A percentile compares a stretch with the other conserved stretches of the same genome.
Evolutionary conservation across 2,329 filamentous ascomycete species (phyloP).

Genomic region (Penicillium sp.): DNA sequence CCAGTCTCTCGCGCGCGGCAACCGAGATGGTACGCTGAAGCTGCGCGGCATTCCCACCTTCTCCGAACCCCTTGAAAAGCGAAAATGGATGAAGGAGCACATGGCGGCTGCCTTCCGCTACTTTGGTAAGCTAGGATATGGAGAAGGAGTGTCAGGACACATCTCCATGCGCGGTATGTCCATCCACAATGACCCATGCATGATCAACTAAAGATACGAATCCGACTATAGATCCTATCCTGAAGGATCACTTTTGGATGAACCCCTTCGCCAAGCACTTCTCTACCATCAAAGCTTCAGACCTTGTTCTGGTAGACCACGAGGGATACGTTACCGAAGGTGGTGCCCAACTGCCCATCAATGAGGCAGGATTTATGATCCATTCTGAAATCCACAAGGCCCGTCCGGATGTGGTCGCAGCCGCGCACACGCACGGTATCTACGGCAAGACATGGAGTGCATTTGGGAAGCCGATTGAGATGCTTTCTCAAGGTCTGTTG

Average conservation of each 20-base stretch:
- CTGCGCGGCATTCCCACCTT: constrained; percentile 39
- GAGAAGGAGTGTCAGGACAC: constrained; percentile 41
- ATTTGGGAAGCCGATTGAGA: constrained; percentile 56
- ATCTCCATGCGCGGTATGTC: constrained; percentile 37
- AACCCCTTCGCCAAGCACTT: constrained; percentile 40
- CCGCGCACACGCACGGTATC: constrained; percentile 55
- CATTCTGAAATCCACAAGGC: constrained; percentile 57
- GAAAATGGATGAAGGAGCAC: constrained; percentile 51
- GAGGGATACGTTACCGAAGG: constrained; percentile 41
- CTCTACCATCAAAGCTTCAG: constrained; percentile 39
- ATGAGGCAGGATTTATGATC: constrained; percentile 54
- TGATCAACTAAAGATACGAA: background rate
- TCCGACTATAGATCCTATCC: constrained; percentile 28
- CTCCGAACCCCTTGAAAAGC: constrained; percentile 41
- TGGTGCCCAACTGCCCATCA: constrained; percentile 37
- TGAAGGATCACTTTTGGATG: constrained; percentile 40
- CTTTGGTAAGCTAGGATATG: constrained; percentile 40
- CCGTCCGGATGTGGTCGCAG: constrained; percentile 55
- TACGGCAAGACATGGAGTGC: constrained; percentile 59
- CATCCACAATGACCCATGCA: background rate
- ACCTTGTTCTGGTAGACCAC: constrained; percentile 38
- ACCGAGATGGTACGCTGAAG: constrained; percentile 34
- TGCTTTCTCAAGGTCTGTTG: constrained; percentile 53
- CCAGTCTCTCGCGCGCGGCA: constrained; percentile 35
- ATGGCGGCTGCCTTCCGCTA: constrained; percentile 42